Conservation (phyloP, 495 filamentous ascomycete genomes). For the Chaetomium fimeti region DNA sequence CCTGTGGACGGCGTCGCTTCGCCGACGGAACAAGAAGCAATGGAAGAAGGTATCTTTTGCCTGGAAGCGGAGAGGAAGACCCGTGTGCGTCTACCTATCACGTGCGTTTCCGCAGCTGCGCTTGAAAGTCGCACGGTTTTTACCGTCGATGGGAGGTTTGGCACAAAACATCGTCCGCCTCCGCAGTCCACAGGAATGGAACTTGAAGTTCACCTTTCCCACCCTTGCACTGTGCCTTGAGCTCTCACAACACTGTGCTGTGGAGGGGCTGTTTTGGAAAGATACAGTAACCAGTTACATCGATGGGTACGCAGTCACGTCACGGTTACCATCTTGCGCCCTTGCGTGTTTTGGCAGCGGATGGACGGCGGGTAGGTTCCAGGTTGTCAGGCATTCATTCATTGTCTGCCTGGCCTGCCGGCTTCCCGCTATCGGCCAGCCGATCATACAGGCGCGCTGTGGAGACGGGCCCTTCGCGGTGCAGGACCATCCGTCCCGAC, state of each 20-base stretch:
- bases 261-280: neutral
- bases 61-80: neutral
- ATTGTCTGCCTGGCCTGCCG: neutral
- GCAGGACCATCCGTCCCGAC: slow-evolving; percentile 4
- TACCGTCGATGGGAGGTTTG: neutral
- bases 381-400: no score
- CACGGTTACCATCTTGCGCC: no score
- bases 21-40: neutral
- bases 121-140: neutral
- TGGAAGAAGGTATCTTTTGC: neutral
- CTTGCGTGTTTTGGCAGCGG: no score
- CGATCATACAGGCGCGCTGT: neutral
- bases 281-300: neutral
- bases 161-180: neutral
- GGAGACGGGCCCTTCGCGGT: slow-evolving; percentile 2
- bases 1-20: neutral
- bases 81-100: neutral
- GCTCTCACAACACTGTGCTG: neutral
- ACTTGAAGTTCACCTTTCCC: neutral
- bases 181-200: no score
- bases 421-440: slow-evolving; percentile 6
- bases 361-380: no score
- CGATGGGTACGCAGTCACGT: no score
- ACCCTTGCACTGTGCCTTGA: neutral
- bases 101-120: neutral